phyloP scores from a whole-genome alignment of 495 filamentous ascomycete species.

The Penicillium goetzii region DNA sequence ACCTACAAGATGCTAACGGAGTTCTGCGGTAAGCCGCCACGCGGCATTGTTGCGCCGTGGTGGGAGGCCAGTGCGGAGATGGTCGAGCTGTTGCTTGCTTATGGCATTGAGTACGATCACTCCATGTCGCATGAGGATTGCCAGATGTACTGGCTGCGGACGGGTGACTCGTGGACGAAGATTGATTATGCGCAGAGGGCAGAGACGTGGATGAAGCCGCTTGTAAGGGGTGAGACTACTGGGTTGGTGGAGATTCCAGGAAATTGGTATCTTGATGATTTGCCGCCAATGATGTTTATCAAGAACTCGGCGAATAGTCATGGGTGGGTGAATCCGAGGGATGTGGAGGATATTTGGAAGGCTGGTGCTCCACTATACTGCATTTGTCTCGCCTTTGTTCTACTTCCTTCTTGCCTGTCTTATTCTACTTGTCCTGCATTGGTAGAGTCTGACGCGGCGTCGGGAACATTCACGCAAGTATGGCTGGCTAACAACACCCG shows the following conservation, averaged over 20 bases:
- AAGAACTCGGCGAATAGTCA: conserved; percentile 62
- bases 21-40: conserved; percentile 75
- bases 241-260: conserved; percentile 68
- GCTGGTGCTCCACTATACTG: background rate
- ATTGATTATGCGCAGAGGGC: conserved; percentile 64
- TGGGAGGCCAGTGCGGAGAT: conserved; percentile 72
- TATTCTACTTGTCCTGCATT: background rate
- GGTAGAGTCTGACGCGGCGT: background rate
- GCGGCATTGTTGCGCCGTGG: conserved; percentile 67
- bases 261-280: conserved; percentile 71
- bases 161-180: conserved; percentile 64
- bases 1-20: conserved; percentile 72
- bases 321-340: conserved; percentile 63
- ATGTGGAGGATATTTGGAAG: conserved; percentile 62
- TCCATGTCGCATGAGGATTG: conserved; percentile 69
- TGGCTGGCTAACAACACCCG: background rate
- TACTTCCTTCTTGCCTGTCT: background rate
- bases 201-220: conserved; percentile 68
- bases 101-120: conserved; percentile 70
- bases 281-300: conserved; percentile 66
- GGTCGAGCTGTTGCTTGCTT: conserved; percentile 65
- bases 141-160: conserved; percentile 66
- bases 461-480: background rate
- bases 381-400: background rate
- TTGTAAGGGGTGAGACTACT: conserved; percentile 55